A percentile compares a stretch with the other conserved stretches of the same genome.
phyloP scores from a whole-genome alignment of 441 rosid genomes.

The Erodium moschatum region DNA sequence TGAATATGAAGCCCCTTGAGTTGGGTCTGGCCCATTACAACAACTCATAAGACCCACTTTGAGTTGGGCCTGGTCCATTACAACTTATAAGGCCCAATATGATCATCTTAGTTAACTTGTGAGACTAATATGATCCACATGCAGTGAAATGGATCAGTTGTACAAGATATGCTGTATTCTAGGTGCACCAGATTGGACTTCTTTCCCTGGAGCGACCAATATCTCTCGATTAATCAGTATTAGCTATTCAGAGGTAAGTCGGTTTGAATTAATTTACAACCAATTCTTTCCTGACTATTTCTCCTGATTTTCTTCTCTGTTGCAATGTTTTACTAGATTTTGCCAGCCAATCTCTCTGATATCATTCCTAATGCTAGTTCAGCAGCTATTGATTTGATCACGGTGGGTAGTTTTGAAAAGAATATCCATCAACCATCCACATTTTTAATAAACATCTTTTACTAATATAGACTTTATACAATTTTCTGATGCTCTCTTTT shows the following conservation, averaged over 20 bases:
- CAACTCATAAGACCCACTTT: too few relatives aligned
- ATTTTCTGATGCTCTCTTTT: constrained; percentile 19
- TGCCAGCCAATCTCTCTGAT: constrained; percentile 47
- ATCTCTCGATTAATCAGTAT: constrained; percentile 53
- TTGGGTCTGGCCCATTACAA: neutral
- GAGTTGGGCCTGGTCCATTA: too few relatives aligned
- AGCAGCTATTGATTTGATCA: constrained; percentile 76
- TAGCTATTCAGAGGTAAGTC: constrained; percentile 51
- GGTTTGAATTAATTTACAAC: too few relatives aligned
- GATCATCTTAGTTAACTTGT: too few relatives aligned
- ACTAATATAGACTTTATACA: neutral
- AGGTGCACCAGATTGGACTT: constrained; percentile 58
- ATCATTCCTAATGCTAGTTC: constrained; percentile 69
- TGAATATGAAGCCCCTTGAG: neutral
- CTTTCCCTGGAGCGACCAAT: constrained; percentile 65
- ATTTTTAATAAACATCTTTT: neutral
- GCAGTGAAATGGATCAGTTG: constrained; percentile 64
- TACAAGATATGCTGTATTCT: constrained; percentile 56
- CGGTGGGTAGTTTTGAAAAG: constrained; percentile 33
- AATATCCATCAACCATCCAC: neutral
- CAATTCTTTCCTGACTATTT: constrained; percentile 10
- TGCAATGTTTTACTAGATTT: constrained; percentile 33
- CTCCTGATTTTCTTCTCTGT: constrained; percentile 16
- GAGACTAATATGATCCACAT: constrained; percentile 2
- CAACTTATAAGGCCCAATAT: too few relatives aligned